phyloP scores from a whole-genome alignment of 495 filamentous ascomycete species.

The Hypoxylon fragiforme region DNA sequence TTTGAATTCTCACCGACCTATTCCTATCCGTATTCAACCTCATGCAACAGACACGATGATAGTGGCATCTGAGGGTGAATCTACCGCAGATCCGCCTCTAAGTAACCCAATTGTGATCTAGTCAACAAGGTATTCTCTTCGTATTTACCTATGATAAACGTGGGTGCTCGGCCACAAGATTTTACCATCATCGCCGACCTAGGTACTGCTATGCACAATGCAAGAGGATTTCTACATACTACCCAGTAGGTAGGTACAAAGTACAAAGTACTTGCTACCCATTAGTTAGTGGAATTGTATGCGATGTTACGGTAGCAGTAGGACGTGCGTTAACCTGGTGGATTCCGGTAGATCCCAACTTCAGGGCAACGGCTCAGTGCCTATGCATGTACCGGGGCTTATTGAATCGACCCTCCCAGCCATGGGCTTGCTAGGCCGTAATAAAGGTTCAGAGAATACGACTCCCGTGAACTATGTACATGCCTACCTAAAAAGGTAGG shows the following conservation, averaged over 20 bases:
- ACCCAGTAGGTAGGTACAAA: too few relatives aligned
- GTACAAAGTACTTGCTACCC: too few relatives aligned
- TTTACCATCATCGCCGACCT: conserved; percentile 7
- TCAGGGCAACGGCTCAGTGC: conserved; percentile 5
- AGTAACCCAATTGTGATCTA: not conserved
- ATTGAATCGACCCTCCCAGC: not conserved
- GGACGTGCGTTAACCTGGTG: conserved; percentile 11
- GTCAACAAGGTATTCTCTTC: conserved; percentile 7
- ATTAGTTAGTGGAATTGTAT: conserved; percentile 3
- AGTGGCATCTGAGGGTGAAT: not conserved
- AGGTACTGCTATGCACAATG: conserved; percentile 9
- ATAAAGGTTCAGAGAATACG: not conserved
- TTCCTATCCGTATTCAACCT: not conserved
- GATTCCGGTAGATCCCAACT: not conserved
- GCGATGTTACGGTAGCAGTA: conserved; percentile 10
- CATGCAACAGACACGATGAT: not conserved
- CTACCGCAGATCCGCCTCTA: not conserved
- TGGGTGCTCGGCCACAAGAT: not conserved
- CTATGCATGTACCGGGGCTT: conserved; percentile 13
- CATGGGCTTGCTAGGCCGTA: not conserved
- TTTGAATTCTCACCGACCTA: not conserved
- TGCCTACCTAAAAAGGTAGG: too few relatives aligned
- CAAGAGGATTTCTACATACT: not conserved
- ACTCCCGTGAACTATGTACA: too few relatives aligned
- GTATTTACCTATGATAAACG: conserved; percentile 1